These are phyloP conservation scores for Pseudocercospora musae DNA, from an alignment of 2,329 filamentous ascomycete genomes.

Conservation along the genomic window DNA sequence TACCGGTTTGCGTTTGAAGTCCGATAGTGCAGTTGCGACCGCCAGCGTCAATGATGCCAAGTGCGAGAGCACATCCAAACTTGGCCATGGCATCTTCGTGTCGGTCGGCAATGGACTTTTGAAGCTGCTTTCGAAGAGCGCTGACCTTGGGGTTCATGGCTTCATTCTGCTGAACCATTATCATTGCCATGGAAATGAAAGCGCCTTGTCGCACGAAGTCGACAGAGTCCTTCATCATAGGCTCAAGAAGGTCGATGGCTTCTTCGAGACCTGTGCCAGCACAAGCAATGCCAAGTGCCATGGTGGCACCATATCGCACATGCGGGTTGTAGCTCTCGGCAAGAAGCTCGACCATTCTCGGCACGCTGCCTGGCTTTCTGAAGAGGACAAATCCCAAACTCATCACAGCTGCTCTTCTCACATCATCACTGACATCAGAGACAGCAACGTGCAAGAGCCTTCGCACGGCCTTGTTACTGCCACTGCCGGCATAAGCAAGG, in stretches of 20 bases:
- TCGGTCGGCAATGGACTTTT: constrained; percentile 89
- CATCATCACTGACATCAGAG: constrained; percentile 96
- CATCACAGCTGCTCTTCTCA: constrained; percentile 93
- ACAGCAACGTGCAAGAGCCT: constrained; percentile 94
- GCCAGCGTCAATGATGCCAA: constrained; percentile 96
- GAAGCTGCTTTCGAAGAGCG: constrained; percentile 84
- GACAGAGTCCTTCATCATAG: constrained; percentile 98
- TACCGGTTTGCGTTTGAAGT: constrained; percentile 94
- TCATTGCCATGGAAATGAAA: constrained; percentile 91
- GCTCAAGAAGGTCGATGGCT: constrained; percentile 92
- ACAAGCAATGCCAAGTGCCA: constrained; percentile 97
- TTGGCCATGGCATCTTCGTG: constrained; percentile 99
- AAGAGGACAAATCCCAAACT: constrained; percentile 97
- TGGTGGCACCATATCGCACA: constrained; percentile 93
- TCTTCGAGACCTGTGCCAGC: constrained; percentile 94
- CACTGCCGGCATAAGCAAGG: constrained; percentile 92
- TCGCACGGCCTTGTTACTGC: constrained; percentile 97
- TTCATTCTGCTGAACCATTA: constrained; percentile 99
- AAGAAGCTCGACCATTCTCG: constrained; percentile 96
- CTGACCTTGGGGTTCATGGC: constrained; percentile 96
- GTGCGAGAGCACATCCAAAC: constrained; percentile 87
- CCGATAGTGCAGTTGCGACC: constrained; percentile 98
- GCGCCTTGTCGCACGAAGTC: constrained; percentile 98
- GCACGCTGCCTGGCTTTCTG: constrained; percentile 93
- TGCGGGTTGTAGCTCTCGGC: constrained; percentile 99